phyloP scores from a whole-genome alignment of 495 filamentous ascomycete genomes.

The Xylaria scruposa region DNA sequence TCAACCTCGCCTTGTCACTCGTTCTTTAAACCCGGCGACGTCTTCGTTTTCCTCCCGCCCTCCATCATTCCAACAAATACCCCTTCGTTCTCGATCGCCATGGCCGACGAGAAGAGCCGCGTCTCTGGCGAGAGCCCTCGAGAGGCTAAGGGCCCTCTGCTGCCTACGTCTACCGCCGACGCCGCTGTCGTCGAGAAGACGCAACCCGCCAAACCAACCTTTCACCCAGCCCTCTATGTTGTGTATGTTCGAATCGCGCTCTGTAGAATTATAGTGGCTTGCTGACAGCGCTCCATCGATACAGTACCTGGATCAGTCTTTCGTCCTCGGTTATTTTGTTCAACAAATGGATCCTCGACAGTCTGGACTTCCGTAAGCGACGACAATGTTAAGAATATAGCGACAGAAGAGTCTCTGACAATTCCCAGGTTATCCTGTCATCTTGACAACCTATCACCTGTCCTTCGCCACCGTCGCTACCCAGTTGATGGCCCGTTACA shows the following conservation, averaged over 20 bases:
- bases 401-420: slow-evolving; percentile 38
- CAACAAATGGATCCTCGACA: slow-evolving; percentile 97
- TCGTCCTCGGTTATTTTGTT: slow-evolving; percentile 95
- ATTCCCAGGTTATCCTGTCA: slow-evolving; percentile 64
- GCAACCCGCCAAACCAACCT: slow-evolving; percentile 62
- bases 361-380: slow-evolving; percentile 79
- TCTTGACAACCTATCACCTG: slow-evolving; percentile 94
- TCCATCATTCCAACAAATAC: slow-evolving; percentile 26
- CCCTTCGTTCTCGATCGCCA: slow-evolving; percentile 44
- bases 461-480: slow-evolving; percentile 89
- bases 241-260: slow-evolving; percentile 62
- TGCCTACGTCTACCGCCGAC: slow-evolving; percentile 79
- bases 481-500: slow-evolving; percentile 85
- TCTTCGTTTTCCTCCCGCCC: slow-evolving; percentile 13
- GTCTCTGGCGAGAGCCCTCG: slow-evolving; percentile 74
- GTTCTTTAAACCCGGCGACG: slow-evolving; percentile 27
- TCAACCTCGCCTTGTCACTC: slow-evolving; percentile 36
- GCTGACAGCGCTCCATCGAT: slow-evolving; percentile 30
- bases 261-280: slow-evolving; percentile 1
- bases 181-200: slow-evolving; percentile 62
- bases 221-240: slow-evolving; percentile 91
- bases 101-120: slow-evolving; percentile 79
- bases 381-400: background rate
- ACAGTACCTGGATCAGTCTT: slow-evolving; percentile 86
- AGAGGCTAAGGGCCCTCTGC: slow-evolving; percentile 63